Base-by-base conservation (phyloP, 108 stramenopile genomes). In the Stephanodiscus minutulus region DNA sequence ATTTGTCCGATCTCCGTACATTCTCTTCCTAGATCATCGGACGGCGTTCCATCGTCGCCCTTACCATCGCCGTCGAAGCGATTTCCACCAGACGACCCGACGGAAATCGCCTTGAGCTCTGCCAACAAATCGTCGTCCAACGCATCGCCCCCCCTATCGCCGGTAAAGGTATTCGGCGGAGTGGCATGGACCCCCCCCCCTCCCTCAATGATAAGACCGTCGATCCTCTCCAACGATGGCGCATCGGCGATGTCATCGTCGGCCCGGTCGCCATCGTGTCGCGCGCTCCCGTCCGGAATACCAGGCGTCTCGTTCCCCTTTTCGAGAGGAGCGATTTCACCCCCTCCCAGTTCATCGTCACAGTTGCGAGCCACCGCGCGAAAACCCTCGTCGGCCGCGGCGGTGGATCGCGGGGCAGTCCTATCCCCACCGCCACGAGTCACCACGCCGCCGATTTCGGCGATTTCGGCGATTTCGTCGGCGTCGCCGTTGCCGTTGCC, bases 91-190 rank as follows among this genome's bases (percentile, higher is more conserved):
- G 63, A 65, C 1, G 75, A 78, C 44, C 77, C 78, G 41, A 33
- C 66, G 35, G 86, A 86, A 35, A 89, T 77, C 24, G 75, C 86
- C 46, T 81, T 68, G 22, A 87, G 78, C 74, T 79, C 71, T 12
- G 85, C 83, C 53, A 90, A 47, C 33, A 85, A 69, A 9, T 76
- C 80, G n/a, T 72, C 83, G 58, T 88, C 87, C 47, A 84, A 77
- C 15, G 92, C 92, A 54, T 70, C 64, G 3, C 90, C 90, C 15
- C 92, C 92, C 21, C 90, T 83, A 18, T 91, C 86, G 20, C 90
- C 90, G 24, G 52, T 64, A 33, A 91, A 87, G 17, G 87, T 91
- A 12, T 62, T 76, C 28, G 85, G 85, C 12, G 76, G 62, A 13
- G 47, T 47, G 28, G 83, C 67, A 29, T 85, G 82, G 50, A 83